Evolutionary conservation across 1,139 yeast species (phyloP).

Genomic region (Candida sp.): DNA sequence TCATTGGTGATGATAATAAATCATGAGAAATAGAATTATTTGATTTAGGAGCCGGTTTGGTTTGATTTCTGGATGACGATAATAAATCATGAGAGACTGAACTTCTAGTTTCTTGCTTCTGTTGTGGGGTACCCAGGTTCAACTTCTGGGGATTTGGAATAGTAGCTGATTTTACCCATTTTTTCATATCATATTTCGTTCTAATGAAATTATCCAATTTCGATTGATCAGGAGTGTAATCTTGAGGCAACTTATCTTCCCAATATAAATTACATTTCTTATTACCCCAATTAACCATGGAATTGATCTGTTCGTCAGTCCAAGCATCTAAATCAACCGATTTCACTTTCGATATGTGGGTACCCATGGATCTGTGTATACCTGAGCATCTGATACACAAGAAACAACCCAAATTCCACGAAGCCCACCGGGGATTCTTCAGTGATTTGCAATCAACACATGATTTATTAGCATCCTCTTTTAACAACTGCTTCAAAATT

Average conservation of each 20-base stretch:
- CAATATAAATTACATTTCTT: conserved; percentile 71
- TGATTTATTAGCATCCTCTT: conserved; percentile 68
- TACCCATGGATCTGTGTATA: conserved; percentile 91
- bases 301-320: conserved; percentile 89
- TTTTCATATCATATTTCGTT: conserved; percentile 85
- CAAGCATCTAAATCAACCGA: conserved; percentile 95
- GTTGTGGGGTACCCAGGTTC: conserved; percentile 2
- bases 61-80: conserved; percentile 1
- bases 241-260: conserved; percentile 75
- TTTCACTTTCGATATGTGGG: conserved; percentile 86
- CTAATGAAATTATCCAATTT: conserved; percentile 87
- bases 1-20: conserved; percentile 1
- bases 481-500: conserved; percentile 68
- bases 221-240: conserved; percentile 77
- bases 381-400: conserved; percentile 93
- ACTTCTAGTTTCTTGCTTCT: not conserved
- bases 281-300: conserved; percentile 88
- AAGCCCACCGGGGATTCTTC: conserved; percentile 96
- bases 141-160: conserved; percentile 60
- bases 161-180: conserved; percentile 62
- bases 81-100: not conserved
- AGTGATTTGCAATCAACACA: conserved; percentile 94
- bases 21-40: not conserved
- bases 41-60: not conserved
- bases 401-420: conserved; percentile 93